Base-by-base conservation (phyloP, 129 eudicot genomes). In the Flaveria bidentis region DNA sequence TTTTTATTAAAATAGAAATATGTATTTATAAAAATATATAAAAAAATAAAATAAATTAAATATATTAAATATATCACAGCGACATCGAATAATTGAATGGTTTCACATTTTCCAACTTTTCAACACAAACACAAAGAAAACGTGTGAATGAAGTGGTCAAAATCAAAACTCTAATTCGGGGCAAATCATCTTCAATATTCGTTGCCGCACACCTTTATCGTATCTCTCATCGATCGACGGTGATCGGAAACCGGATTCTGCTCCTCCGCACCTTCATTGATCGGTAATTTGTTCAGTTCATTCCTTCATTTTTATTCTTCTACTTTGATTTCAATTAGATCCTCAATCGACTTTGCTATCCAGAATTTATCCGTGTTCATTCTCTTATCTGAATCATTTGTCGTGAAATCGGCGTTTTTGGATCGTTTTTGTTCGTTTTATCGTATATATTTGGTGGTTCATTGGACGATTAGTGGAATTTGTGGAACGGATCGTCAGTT, bases 151-250 rank as follows among this genome's bases (percentile, higher is more conserved):
- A 63, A 63, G 5, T 63, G 46, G 69, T 63, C 69, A 30, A 63
- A 56, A 56, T 6, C 28, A 1, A 56, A 63, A 30, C 20, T 13
- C 10, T 2, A 14, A 76, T 65, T 65, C 55, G 47, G 79, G 44
- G 18, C 80, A 39, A 36, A 66, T 66, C 47, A 39, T 76, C 66
- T 76, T 25, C 77, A 39, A 78, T 78, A 60, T 78, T 53, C 74
- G 14, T 52, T 67, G 67, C 33, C 47, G 26, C 51, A 36, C 71
- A 75, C 18, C 30, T 25, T 60, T 60, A 75, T 50, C 62, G 33
- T 65, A 42, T 26, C 58, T 55, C 52, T 68, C 81, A 47, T 28
- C 23, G 18, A 68, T 68, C 30, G 33, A 67, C 81, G 78, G 70
- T 74, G 23, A 45, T 60, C 74, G 73, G n/a, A 68, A 66, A 66